Evolutionary conservation across 176 grass and related monocot species (phyloP), one percentile per base, ranked within the genome.

Genomic region (Pontederia crassipes): DNA sequence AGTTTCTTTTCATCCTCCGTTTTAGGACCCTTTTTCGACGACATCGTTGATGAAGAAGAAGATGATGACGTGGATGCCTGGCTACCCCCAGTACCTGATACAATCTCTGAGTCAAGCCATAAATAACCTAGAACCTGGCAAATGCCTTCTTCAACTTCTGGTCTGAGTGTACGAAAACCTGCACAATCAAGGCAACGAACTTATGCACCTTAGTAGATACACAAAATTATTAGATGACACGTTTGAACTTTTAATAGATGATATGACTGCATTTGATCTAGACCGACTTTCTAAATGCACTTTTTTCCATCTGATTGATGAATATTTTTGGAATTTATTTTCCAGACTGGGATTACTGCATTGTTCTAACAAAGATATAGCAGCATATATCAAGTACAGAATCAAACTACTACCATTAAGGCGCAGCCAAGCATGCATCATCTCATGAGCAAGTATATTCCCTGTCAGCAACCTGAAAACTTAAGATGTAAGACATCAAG

Each of bases 371-470:
- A n/a, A 56, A 58, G 10, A 48, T 2, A 24, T 59, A 17, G 53
- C 56, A 49, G 77, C 17, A 12, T 9, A 45, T 11, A 63, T 54
- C 32, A 54, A 16, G 12, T 13, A 60, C 49, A 27, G 54, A 6
- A 45, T 61, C 62, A 49, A 28, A 58, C 58, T 17, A 66, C 15
- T 80, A 95, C 89, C 89, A 73, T 95, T 89, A 66, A 95, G 82
- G 45, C 89, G 79, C 62, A 95, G 85, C 78, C 87, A 95, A 45
- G 89, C 89, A 70, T 95, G 89, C 89, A 95, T 95, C 89, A 89
- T 83, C 56, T 95, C 89, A n/a, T 95, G 89, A 65, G 89, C 89
- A 40, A 95, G 85, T 65, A 95, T 89, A 45, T 82, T 86, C 32
- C 89, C 89, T 16, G 85, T 86, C 57, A 70, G 72, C 48, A 95